Percentiles rank a stretch among this genome's conserved stretches.
These are phyloP conservation scores for Kwoniella heveanensis DNA, from an alignment of 768 basidiomycete species.

Conservation along the genomic window DNA sequence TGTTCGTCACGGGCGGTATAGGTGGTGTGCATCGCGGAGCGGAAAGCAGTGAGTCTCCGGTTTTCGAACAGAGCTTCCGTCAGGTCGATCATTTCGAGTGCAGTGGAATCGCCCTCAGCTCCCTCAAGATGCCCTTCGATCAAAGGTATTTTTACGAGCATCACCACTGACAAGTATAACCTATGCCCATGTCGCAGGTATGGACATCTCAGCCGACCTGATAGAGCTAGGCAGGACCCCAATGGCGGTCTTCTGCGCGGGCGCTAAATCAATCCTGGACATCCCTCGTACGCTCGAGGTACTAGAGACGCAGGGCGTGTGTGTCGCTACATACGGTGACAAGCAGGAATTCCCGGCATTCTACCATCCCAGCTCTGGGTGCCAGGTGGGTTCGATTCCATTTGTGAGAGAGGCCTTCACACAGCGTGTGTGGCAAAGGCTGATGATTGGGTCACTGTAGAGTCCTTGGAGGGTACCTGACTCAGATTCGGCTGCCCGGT, in stretches of 20 bases:
- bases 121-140: no score
- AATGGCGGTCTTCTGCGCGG: conserved; percentile 88
- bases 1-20: conserved; percentile 76
- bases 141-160: no score
- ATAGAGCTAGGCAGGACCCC: conserved; percentile 85
- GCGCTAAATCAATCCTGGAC: conserved; percentile 92
- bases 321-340: conserved; percentile 75
- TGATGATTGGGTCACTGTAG: conserved; percentile 57
- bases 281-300: conserved; percentile 67
- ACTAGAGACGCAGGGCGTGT: conserved; percentile 88
- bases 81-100: no score
- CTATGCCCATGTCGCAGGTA: conserved; percentile 60
- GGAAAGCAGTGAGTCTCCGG: conserved; percentile 62
- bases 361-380: conserved; percentile 80
- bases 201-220: conserved; percentile 94
- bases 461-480: conserved; percentile 75
- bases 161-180: background rate
- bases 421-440: background rate
- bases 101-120: no score
- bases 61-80: no score
- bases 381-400: conserved; percentile 61
- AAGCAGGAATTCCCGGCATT: conserved; percentile 91
- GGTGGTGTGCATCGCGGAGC: conserved; percentile 83
- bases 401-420: no score
- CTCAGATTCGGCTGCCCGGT: conserved; percentile 68